These are phyloP conservation scores for Boletus mariae DNA, from an alignment of 1,284 basidiomycete genomes.

Conservation along the genomic window DNA sequence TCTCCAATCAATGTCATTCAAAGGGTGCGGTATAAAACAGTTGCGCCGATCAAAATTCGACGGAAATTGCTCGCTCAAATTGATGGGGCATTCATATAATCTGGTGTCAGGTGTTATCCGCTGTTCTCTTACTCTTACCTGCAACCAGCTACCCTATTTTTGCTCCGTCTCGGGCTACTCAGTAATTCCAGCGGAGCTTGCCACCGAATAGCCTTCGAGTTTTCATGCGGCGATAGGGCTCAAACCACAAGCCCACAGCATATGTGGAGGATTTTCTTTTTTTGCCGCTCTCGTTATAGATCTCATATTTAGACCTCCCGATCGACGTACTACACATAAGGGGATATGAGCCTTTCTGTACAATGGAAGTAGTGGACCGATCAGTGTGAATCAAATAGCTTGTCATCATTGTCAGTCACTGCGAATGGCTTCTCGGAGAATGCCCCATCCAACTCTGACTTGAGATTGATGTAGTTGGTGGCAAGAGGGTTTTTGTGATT, in stretches of 20 bases:
- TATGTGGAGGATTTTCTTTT: not conserved
- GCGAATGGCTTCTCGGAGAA: not conserved
- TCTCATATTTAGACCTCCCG: not conserved
- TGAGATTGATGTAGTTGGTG: not conserved
- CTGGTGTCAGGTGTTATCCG: conserved; percentile 4
- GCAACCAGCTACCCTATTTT: not conserved
- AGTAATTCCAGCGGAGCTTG: conserved; percentile 3
- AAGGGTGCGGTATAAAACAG: conserved; percentile 7
- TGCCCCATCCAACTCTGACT: not conserved
- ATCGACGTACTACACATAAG: conserved; percentile 14
- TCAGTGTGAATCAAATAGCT: conserved; percentile 6
- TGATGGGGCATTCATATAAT: conserved; percentile 11
- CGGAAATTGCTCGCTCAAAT: conserved; percentile 25
- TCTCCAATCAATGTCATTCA: conserved; percentile 6
- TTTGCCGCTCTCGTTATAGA: not conserved
- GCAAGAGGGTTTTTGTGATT: not conserved
- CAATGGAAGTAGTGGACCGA: conserved; percentile 17
- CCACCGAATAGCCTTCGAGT: not conserved
- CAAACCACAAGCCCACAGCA: not conserved
- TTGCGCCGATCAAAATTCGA: conserved; percentile 23
- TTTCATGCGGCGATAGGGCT: not conserved
- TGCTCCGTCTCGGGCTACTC: not conserved
- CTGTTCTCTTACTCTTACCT: conserved; percentile 9
- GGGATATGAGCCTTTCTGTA: conserved; percentile 11
- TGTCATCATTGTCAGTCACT: not conserved